Percentiles rank a stretch among this genome's conserved stretches.
These are phyloP conservation scores for Ophiostoma tasmaniense DNA, from an alignment of 2,329 filamentous ascomycete genomes.

Conservation along the genomic window DNA sequence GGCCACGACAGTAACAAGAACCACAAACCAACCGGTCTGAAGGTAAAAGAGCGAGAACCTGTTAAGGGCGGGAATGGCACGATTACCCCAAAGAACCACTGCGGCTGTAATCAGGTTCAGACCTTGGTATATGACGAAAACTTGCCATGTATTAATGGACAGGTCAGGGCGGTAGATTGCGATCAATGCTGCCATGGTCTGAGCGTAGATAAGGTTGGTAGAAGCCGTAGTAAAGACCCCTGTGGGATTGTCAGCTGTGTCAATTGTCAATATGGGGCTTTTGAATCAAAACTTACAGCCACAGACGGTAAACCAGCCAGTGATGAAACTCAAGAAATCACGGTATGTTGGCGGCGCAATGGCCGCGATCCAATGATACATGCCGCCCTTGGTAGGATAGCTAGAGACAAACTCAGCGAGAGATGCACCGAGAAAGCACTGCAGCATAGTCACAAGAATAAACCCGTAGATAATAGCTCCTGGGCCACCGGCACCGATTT, in stretches of 20 bases:
- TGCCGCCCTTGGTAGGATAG: not conserved
- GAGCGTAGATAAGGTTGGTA: not conserved
- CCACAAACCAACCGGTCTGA: constrained; percentile 1
- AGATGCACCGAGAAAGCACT: constrained; percentile 4
- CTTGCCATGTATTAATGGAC: constrained; percentile 3
- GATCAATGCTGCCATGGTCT: not conserved
- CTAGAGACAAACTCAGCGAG: constrained; percentile 3
- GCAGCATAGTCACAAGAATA: not conserved
- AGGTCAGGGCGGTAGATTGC: constrained; percentile 2
- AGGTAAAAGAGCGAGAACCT: constrained; percentile 3
- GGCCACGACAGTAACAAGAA: not conserved
- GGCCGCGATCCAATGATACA: constrained; percentile 2
- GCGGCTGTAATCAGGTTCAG: not conserved
- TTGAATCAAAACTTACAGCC: not conserved
- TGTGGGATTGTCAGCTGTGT: not conserved
- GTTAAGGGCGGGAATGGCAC: not conserved
- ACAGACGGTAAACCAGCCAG: constrained; percentile 1
- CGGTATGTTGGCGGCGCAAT: not conserved
- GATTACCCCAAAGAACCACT: constrained; percentile 1
- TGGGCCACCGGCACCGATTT: not conserved
- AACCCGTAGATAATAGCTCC: constrained; percentile 1
- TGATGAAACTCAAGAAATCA: constrained; percentile 1
- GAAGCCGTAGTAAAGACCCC: not conserved
- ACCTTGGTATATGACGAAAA: constrained; percentile 1
- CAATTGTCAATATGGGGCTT: not conserved